phyloP scores from a whole-genome alignment of 23 red algal species.

The Cyanidiococcus yangmingshanensis region DNA sequence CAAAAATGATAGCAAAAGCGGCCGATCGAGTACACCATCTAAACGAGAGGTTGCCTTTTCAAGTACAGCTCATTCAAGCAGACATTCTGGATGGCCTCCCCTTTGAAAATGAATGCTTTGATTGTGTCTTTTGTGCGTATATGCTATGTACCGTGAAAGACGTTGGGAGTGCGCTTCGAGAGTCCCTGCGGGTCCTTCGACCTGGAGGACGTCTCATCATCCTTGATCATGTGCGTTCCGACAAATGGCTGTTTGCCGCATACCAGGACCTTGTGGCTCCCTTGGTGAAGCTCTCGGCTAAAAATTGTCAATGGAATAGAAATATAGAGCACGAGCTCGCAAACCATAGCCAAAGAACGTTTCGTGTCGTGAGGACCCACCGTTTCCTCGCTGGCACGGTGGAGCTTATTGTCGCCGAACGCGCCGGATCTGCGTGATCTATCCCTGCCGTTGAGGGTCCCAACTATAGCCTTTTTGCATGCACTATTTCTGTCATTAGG shows the following conservation, averaged over 20 bases:
- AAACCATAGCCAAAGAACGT: too few relatives aligned
- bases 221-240: background rate
- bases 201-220: conserved; percentile 1
- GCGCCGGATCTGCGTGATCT: too few relatives aligned
- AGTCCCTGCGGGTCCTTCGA: background rate
- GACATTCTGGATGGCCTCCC: background rate
- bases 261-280: background rate
- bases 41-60: background rate
- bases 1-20: background rate
- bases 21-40: background rate
- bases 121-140: background rate
- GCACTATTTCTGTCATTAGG: too few relatives aligned
- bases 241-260: background rate
- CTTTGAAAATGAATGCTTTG: background rate
- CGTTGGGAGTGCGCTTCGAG: background rate
- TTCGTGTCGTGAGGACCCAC: background rate
- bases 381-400: conserved; percentile 4
- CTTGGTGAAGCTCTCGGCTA: background rate
- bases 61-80: background rate
- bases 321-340: background rate
- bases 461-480: too few relatives aligned
- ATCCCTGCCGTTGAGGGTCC: too few relatives aligned
- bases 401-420: background rate
- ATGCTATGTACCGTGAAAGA: background rate
- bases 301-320: background rate